Evolutionary conservation across 2,329 filamentous ascomycete genomes (phyloP).

Genomic region (Fusarium falciforme): DNA sequence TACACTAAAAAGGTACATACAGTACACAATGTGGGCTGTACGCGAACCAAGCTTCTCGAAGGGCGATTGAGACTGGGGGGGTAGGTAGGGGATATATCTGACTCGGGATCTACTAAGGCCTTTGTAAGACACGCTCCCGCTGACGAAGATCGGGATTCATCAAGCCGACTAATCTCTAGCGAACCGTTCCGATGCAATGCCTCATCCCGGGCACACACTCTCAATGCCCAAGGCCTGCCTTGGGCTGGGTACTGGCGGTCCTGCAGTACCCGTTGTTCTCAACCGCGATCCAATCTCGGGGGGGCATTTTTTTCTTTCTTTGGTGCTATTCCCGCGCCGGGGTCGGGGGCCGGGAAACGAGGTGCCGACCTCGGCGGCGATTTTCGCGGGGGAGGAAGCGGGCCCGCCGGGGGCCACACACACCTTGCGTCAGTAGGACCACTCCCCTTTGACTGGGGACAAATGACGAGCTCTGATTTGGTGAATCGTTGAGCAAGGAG

Average conservation of each 20-base stretch:
- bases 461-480: slow-evolving; percentile 22
- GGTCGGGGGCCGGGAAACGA: slow-evolving; percentile 21
- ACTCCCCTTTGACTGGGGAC: slow-evolving; percentile 11
- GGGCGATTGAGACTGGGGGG: not conserved
- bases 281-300: not conserved
- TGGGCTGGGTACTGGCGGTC: slow-evolving; percentile 10
- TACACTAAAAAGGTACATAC: slow-evolving; percentile 18
- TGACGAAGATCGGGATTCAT: slow-evolving; percentile 6
- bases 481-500: not conserved
- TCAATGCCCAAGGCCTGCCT: not conserved
- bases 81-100: slow-evolving; percentile 10
- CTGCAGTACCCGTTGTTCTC: slow-evolving; percentile 5
- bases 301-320: slow-evolving; percentile 13
- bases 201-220: not conserved
- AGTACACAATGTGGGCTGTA: not conserved
- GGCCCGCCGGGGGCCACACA: slow-evolving; percentile 2
- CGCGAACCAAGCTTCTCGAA: slow-evolving; percentile 1
- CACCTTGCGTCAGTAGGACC: slow-evolving; percentile 29
- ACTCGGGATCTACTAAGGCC: slow-evolving; percentile 8
- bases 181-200: not conserved
- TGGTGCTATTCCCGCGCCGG: not conserved
- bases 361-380: slow-evolving; percentile 42
- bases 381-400: slow-evolving; percentile 29
- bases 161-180: not conserved
- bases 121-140: slow-evolving; percentile 9